Base-by-base conservation (phyloP, 352 stramenopile genomes). In the Phytophthora nicotianae region DNA sequence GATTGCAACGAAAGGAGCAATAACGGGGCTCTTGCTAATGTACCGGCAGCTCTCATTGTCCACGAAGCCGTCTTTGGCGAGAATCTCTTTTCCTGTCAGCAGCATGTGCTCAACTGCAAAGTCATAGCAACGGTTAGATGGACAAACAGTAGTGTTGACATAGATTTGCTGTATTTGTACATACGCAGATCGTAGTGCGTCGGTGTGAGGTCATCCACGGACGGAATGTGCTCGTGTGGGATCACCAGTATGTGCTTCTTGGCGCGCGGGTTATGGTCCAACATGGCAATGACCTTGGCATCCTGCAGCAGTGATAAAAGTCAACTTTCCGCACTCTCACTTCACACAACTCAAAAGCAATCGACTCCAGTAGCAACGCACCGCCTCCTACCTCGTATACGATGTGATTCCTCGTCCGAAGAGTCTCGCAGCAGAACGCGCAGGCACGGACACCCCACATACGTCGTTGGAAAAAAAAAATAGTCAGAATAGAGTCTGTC, bases 191-290 rank as follows among this genome's bases (percentile, higher is more conserved):
- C 56, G 23, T 62, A 51, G 29, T 92, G 71, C 11, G 67, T 62
- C 1, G 61, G 26, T 0, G 68, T 77, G 32, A 92, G 69, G 27
- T 80, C 68, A 19, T 88, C 68, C 3, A 90, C 68, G 8, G 58
- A 79, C 10, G 71, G 47, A 50, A 92, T 88, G 46, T 92, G 83
- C 41, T 84, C 56, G 35, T 78, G 72, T 13, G 83, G 70, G 11
- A 92, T 86, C 45, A 92, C 76, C 35, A 92, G 64, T 45, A 90
- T 38, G 29, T 92, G 83, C 33, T 61, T 73, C 16, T 61, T 63
- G 2, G 83, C 81, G 14, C 79, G 76, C 26, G 83, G 79, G 35
- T 88, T 81, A 20, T 70, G 72, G 57, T 92, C 83, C 32, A 76
- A 43, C 50, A 89, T 90, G 1, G 69, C 83, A 54, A 88, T 70